Percentiles rank a stretch among this genome's conserved stretches.
phyloP scores from a whole-genome alignment of 169 alveolate species.

The Prorocentrum cordatum region DNA sequence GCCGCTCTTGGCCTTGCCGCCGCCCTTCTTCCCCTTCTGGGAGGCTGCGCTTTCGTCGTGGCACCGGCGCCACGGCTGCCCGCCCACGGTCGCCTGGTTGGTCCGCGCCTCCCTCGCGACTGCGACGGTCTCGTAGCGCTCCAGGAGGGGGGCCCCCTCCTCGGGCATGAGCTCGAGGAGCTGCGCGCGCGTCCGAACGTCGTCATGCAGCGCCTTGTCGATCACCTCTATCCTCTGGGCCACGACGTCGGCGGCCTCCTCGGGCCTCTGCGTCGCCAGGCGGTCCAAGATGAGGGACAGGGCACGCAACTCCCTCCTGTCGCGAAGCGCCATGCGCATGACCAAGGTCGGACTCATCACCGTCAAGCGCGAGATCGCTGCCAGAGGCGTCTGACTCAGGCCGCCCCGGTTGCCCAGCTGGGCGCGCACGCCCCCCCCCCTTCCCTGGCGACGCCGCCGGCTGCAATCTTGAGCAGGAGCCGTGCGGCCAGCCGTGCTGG shows the following conservation, averaged over 20 bases:
- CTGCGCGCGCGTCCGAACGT: neutral
- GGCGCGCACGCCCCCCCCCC: neutral
- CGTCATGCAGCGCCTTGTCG: neutral
- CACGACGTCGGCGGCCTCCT: neutral
- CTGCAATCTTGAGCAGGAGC: neutral
- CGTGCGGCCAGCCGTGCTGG: constrained; percentile 8
- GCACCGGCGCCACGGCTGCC: no score
- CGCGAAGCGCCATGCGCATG: no score
- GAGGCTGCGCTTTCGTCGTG: no score
- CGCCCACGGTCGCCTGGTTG: no score
- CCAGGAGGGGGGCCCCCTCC: neutral
- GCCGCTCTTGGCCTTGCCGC: no score
- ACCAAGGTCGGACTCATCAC: neutral
- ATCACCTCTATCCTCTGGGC: neutral
- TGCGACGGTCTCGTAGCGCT: neutral
- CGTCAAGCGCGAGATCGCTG: neutral
- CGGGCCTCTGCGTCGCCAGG: neutral
- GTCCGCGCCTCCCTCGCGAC: no score
- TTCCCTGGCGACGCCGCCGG: neutral
- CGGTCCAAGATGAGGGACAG: neutral
- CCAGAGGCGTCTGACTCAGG: neutral
- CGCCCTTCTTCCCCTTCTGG: no score
- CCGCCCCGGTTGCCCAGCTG: neutral
- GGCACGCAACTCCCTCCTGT: neutral
- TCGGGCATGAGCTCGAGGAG: neutral